phyloP scores from a whole-genome alignment of 2,329 filamentous ascomycete species.

The Lanzia echinophila region DNA sequence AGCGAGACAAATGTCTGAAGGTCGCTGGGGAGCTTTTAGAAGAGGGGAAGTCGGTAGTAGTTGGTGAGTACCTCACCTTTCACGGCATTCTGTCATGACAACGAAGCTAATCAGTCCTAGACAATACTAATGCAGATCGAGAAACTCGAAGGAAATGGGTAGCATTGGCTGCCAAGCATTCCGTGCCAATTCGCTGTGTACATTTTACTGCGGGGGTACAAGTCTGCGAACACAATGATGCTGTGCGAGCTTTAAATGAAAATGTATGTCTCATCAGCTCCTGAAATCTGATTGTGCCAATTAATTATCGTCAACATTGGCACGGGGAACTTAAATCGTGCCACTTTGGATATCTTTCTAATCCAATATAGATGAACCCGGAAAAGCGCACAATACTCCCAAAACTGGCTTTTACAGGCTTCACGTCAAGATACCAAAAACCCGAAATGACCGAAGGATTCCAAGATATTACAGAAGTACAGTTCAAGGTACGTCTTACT shows the following conservation, averaged over 20 bases:
- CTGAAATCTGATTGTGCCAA: neutral
- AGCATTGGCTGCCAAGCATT: conserved; percentile 60
- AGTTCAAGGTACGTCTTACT: conserved; percentile 54
- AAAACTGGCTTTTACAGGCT: conserved; percentile 72
- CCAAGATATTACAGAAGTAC: conserved; percentile 65
- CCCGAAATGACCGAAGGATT: conserved; percentile 76
- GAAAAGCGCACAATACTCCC: conserved; percentile 71
- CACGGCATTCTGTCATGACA: conserved; percentile 7
- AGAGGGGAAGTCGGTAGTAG: conserved; percentile 61
- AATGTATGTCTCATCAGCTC: conserved; percentile 19
- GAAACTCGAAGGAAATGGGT: conserved; percentile 76
- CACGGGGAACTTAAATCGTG: neutral
- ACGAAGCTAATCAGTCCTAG: conserved; percentile 38
- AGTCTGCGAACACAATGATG: conserved; percentile 75
- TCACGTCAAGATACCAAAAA: conserved; percentile 63
- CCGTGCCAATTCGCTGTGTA: conserved; percentile 75
- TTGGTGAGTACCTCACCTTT: conserved; percentile 53
- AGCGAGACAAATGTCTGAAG: conserved; percentile 62
- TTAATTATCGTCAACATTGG: neutral
- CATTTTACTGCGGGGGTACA: conserved; percentile 68
- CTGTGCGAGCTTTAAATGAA: conserved; percentile 63
- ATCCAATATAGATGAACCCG: conserved; percentile 60
- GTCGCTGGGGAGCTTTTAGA: conserved; percentile 59
- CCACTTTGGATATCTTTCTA: conserved; percentile 1
- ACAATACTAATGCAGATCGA: conserved; percentile 89